Conservation (phyloP, 1,284 basidiomycete genomes). For the Grifola frondosa region DNA sequence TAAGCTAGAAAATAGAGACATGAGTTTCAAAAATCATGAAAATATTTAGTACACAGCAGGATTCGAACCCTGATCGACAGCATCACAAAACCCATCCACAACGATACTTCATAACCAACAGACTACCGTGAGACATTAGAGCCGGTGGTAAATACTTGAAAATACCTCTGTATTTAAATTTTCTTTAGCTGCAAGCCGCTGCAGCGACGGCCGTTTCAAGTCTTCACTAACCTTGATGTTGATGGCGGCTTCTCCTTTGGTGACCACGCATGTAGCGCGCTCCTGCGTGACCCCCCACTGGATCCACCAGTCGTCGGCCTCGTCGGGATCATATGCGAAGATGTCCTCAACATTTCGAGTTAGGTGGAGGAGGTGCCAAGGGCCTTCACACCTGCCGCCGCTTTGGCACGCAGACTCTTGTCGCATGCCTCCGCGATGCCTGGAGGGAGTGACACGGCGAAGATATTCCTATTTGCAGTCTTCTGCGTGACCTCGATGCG, state of each 20-base stretch:
- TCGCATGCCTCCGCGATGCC: slow-evolving; percentile 13
- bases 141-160: too few relatives aligned
- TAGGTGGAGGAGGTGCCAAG: too few relatives aligned
- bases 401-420: slow-evolving; percentile 8
- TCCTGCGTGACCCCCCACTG: slow-evolving; percentile 35
- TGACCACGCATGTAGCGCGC: slow-evolving; percentile 21
- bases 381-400: slow-evolving; percentile 12
- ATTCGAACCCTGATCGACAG: too few relatives aligned
- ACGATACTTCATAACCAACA: too few relatives aligned
- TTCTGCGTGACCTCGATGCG: slow-evolving; percentile 19
- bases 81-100: too few relatives aligned
- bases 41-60: too few relatives aligned
- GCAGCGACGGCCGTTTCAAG: too few relatives aligned
- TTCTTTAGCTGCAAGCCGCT: too few relatives aligned
- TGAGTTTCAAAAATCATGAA: too few relatives aligned
- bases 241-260: slow-evolving; percentile 4
- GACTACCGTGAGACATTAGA: too few relatives aligned
- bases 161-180: too few relatives aligned
- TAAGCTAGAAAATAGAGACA: too few relatives aligned
- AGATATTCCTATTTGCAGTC: slow-evolving; percentile 21
- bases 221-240: slow-evolving; percentile 6
- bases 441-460: slow-evolving; percentile 21
- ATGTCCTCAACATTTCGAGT: slow-evolving; percentile 25
- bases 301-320: slow-evolving; percentile 39
- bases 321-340: slow-evolving; percentile 37